These are phyloP conservation scores for Globisporangium viniferum DNA, from an alignment of 352 stramenopile genomes.

Conservation along the genomic window DNA sequence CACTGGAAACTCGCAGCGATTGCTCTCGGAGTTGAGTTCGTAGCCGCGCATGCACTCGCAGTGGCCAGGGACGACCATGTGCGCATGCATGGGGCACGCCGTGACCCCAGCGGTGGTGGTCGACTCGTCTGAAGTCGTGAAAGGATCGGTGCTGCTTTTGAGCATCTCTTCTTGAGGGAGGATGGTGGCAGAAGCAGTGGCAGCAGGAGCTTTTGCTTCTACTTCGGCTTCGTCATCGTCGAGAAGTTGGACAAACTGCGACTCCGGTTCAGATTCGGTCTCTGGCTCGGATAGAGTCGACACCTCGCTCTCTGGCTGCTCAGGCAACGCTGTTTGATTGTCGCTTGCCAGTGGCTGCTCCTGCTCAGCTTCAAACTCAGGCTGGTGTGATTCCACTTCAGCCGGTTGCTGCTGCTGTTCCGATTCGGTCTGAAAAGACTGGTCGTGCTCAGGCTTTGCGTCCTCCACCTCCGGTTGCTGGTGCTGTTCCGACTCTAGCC, in stretches of 20 bases:
- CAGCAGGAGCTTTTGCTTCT: background rate
- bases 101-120: background rate
- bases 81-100: slow-evolving; percentile 36
- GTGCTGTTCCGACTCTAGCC: slow-evolving; percentile 5
- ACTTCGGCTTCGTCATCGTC: background rate
- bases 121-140: background rate
- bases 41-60: slow-evolving; percentile 49
- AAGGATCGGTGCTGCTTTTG: background rate
- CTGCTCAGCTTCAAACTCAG: background rate
- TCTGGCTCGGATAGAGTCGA: background rate
- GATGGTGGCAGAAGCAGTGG: background rate
- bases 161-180: background rate
- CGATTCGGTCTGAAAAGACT: background rate
- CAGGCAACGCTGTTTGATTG: background rate
- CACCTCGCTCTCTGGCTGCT: background rate
- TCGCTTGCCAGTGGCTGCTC: background rate
- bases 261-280: background rate
- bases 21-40: slow-evolving; percentile 24
- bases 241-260: background rate
- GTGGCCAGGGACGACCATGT: slow-evolving; percentile 24
- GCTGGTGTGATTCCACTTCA: background rate
- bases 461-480: background rate
- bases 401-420: background rate
- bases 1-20: slow-evolving; percentile 26
- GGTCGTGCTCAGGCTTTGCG: background rate